Conservation (phyloP, 129 eudicot species). For the Ambrosia artemisiifolia region DNA sequence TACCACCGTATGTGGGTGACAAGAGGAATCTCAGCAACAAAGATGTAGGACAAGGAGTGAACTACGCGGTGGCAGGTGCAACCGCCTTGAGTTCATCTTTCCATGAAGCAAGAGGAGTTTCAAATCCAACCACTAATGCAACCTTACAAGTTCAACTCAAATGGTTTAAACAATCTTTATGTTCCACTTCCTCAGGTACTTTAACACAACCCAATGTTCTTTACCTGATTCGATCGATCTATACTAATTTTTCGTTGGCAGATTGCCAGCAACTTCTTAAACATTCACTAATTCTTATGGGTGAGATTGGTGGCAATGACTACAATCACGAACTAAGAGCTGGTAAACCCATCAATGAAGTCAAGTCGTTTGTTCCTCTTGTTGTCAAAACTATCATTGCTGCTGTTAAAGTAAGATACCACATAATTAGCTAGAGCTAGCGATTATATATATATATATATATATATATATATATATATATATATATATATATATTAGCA, state of each 20-base stretch:
- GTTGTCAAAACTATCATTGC: neutral
- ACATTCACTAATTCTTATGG: neutral
- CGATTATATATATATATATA: neutral
- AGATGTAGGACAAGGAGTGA: neutral
- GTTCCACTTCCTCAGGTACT: neutral
- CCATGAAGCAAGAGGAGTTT: slow-evolving; percentile 14
- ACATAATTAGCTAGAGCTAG: no score
- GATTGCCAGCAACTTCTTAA: neutral
- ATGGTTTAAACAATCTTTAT: slow-evolving; percentile 17
- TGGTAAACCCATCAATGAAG: neutral
- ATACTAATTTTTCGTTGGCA: neutral
- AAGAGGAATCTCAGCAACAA: neutral
- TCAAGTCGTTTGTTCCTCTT: neutral
- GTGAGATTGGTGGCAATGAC: slow-evolving; percentile 16
- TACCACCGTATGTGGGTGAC: slow-evolving; percentile 27
- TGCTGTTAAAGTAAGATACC: neutral
- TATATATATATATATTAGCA: no score
- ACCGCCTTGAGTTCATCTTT: slow-evolving; percentile 4
- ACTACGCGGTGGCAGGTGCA: neutral
- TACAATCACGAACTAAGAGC: neutral
- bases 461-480: no score
- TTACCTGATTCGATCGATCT: no score
- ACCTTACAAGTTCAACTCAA: slow-evolving; percentile 7
- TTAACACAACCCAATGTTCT: no score
- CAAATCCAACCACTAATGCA: neutral